Evolutionary conservation across 495 filamentous ascomycete species (phyloP), one percentile per base, ranked within the genome.

Genomic region (Penicillium cinerascens): DNA sequence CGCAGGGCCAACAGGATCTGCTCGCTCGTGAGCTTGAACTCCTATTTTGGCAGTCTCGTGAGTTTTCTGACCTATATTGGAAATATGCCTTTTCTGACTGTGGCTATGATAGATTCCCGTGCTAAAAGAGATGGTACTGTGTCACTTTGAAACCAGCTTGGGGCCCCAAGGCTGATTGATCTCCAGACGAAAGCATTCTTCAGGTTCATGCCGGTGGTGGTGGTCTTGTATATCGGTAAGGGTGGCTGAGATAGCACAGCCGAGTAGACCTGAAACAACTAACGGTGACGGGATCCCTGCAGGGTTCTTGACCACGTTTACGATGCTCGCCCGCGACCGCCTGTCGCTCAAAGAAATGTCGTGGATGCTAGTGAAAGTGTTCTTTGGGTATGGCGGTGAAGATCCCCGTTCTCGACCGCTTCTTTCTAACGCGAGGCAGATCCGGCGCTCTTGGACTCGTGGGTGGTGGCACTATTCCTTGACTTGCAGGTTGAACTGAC

Each of bases 221-320:
- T 87, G 42, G 83, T 96, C 48, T 72, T 96, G 56, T 96, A 95
- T 62, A 62, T 87, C 39, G 82, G 82, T 85, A 63, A 54, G 65
- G 56, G 47, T 56, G 44, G 43, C 55, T 54, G n/a, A 44, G 47
- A 44, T 39, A 10, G 49, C 51, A 47, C 44, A 54, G 42, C 52
- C 44, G 47, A 20, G 25, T 22, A 21, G 2, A 42, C 16, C 1
- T 43, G 44, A 42, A 41, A 40, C 38, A 18, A 17, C 55, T 66
- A 36, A 66, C 58, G 37, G n/a, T 42, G 26, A 15, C 59, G 33
- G 26, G 51, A 55, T 46, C 55, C 20, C 58, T 77, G 49, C 56
- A 87, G 91, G 92, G 52, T 97, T 96, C 73, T 71, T 96, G 23
- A 95, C 92, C 0, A 96, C 91, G 0, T 96, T 97, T 63, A 87